Evolutionary conservation across 768 basidiomycete species (phyloP).

Genomic region (Tremella fuciformis): DNA sequence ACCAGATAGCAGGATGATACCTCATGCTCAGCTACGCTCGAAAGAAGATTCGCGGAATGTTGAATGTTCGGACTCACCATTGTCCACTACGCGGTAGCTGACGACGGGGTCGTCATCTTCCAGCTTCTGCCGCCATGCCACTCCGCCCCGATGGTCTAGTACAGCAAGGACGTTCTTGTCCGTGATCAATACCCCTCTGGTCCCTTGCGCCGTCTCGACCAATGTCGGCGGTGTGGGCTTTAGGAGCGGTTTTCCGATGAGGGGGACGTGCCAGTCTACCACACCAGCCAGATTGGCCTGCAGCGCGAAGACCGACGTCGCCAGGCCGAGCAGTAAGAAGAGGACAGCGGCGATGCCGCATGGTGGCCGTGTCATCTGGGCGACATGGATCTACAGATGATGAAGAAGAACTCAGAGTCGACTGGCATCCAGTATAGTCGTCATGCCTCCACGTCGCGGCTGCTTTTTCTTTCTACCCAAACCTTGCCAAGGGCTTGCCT

Average conservation of each 20-base stretch:
- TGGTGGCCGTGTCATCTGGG: too few species aligned
- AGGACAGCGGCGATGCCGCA: too few species aligned
- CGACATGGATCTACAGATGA: too few species aligned
- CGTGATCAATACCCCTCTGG: slow-evolving; percentile 33
- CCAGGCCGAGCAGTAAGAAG: too few species aligned
- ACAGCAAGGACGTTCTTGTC: slow-evolving; percentile 73
- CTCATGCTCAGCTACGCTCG: slow-evolving; percentile 52
- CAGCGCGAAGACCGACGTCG: slow-evolving; percentile 20
- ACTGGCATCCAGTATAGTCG: too few species aligned
- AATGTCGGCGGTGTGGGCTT: slow-evolving; percentile 59
- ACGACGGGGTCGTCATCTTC: slow-evolving; percentile 67
- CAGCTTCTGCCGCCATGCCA: slow-evolving; percentile 76
- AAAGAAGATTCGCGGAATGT: background rate
- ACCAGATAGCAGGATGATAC: slow-evolving; percentile 71
- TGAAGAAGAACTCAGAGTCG: too few species aligned
- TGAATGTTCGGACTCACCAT: slow-evolving; percentile 6
- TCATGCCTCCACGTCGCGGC: too few species aligned
- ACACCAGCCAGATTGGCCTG: slow-evolving; percentile 49
- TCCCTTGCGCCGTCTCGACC: slow-evolving; percentile 18
- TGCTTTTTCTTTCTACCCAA: too few species aligned
- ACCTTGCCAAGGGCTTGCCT: too few species aligned
- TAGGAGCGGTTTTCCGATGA: slow-evolving; percentile 69
- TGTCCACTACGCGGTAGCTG: slow-evolving; percentile 57
- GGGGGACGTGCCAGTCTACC: slow-evolving; percentile 80
- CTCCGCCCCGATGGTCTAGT: slow-evolving; percentile 65